Evolutionary conservation across 768 basidiomycete genomes (phyloP), one percentile per base, ranked within the genome.

Genomic region (Hemileccinum rubropunctum): DNA sequence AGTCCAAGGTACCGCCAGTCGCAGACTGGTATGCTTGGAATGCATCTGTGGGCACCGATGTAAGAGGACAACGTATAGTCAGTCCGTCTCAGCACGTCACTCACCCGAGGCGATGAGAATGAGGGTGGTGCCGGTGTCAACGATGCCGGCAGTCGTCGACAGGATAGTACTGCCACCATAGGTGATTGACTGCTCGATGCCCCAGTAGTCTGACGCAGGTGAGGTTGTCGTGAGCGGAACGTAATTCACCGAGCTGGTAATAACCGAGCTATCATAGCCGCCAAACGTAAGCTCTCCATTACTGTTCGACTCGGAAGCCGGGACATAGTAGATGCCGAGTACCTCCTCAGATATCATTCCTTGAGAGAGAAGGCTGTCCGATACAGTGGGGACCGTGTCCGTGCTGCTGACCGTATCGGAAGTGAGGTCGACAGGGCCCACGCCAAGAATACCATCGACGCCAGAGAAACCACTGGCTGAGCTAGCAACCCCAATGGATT

Each of bases 371-470:
- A 71, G 63, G 50, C 64, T 69, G 58, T 71, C 66, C 10, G 8
- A 21, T 15, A 46, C 11, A 2, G 47, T 32, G 15, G 38, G 38
- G 30, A 39, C 47, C 15, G 30, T 21, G 9, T 3, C 69, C 2
- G 32, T 13, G 45, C 49, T 48, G 32, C 38, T 46, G 13, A 63
- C 38, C n/a, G 59, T 62, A 46, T 60, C 65, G 4, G 47, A 34
- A 1, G 71, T 72, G 18, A 73, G 57, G 42, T 61, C 66, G 6
- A 48, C 47, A 7, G 73, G 73, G 15, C 72, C 63, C 10, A 53
- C 38, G 61, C 72, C 52, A 12, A 75, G 62, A 45, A 74, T 69
- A n/a, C 74, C 74, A 46, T 73, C 71, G 20, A 73, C 59, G 7
- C 57, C 65, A 14, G 48, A 30, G 44, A 71, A 68, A 12, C 70